Conservation (phyloP, 1,139 yeast species). For the Suhomyces chickasaworum region DNA sequence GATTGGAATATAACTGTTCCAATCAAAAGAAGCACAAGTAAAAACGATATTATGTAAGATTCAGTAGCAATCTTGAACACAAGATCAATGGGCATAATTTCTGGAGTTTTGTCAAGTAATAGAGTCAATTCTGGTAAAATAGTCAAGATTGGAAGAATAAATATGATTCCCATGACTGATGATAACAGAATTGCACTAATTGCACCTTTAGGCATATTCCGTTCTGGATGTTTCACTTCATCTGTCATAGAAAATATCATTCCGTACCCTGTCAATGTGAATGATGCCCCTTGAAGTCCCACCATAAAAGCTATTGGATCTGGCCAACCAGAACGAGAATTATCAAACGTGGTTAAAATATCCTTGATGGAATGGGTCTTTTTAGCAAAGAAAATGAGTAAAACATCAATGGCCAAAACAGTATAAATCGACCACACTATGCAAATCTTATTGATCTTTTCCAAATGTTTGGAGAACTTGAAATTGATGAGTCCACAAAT, state of each 20-base stretch:
- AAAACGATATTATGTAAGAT: slow-evolving; percentile 65
- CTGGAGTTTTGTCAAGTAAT: slow-evolving; percentile 61
- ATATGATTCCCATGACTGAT: slow-evolving; percentile 66
- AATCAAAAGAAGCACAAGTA: slow-evolving; percentile 63
- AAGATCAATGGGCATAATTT: slow-evolving; percentile 64
- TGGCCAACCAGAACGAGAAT: slow-evolving; percentile 73
- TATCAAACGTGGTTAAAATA: slow-evolving; percentile 70
- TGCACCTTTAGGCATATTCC: slow-evolving; percentile 77
- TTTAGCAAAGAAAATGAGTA: slow-evolving; percentile 61
- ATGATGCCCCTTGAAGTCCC: slow-evolving; percentile 77
- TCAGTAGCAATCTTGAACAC: slow-evolving; percentile 72
- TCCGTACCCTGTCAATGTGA: slow-evolving; percentile 81
- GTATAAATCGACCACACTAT: slow-evolving; percentile 76
- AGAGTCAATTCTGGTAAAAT: slow-evolving; percentile 66
- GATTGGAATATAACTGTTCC: slow-evolving; percentile 79
- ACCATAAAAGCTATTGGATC: slow-evolving; percentile 65
- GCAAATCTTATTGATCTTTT: slow-evolving; percentile 63
- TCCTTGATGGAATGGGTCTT: slow-evolving; percentile 60
- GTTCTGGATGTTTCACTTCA: slow-evolving; percentile 76
- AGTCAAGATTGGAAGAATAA: slow-evolving; percentile 68
- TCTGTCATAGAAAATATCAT: slow-evolving; percentile 81
- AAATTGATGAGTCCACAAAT: slow-evolving; percentile 64
- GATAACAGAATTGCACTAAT: slow-evolving; percentile 65
- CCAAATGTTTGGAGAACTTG: slow-evolving; percentile 59
- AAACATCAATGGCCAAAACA: slow-evolving; percentile 65